Evolutionary conservation across 805 yeast species (phyloP), one percentile per base, ranked within the genome.

Genomic region (Komagataella phaffii): DNA sequence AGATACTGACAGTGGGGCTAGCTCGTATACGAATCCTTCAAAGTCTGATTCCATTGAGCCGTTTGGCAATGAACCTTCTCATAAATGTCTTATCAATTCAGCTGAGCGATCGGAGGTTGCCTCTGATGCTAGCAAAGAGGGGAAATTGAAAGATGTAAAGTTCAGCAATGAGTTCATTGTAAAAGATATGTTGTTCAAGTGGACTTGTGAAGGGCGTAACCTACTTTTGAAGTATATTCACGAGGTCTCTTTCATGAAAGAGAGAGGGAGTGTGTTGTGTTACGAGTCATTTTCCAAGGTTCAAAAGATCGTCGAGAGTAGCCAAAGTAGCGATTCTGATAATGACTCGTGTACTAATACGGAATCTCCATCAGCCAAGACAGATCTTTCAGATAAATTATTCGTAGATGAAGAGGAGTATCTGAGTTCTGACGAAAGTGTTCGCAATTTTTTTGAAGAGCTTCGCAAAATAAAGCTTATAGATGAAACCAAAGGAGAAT

Each of bases 141-240:
- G 17, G 18, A 50, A 45, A 12, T 47, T 45, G 1, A 40, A 18
- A 12, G 44, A 44, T 12, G 21, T 51, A 12, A 44, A 17, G 14
- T 85, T 79, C 64, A 76, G 75, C 53, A 89, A 90, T 61, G 69
- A 88, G 49, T 88, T 84, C 63, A 77, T 82, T 53, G 67, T 88
- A 19, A 89, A 88, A 57, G 79, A 83, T 52, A 73, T 88, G 63
- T 78, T 82, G 58, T 61, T 89, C 57, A 85, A 81, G 57, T 89
- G 96, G 96, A 83, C 85, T 63, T 81, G 85, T 54, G 61, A 68
- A 3, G 74, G 81, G 7, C 70, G 96, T 52, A 80, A 88, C 58
- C 68, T 77, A 10, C 67, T 88, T 47, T 75, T 77, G 61, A 75
- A 79, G 47, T 87, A 84, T 58, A 61, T 81, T 21, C 76, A 77